Evolutionary conservation across 2,329 filamentous ascomycete genomes (phyloP).

Genomic region (Tolypocladium pustulatum): DNA sequence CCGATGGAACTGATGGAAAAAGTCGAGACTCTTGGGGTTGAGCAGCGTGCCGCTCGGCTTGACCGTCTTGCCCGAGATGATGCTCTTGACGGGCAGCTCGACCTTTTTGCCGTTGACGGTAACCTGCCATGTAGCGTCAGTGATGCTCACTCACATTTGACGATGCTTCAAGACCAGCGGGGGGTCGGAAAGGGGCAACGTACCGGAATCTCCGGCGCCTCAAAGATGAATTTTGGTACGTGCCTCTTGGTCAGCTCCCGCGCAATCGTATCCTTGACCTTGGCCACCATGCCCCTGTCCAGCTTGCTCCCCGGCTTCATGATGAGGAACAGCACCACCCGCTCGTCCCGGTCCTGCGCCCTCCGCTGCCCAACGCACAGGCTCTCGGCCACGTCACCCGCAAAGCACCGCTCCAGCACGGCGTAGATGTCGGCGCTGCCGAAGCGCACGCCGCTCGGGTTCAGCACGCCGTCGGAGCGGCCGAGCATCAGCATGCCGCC

Average conservation of each 20-base stretch:
- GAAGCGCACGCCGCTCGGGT: slow-evolving; percentile 69
- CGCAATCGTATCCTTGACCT: slow-evolving; percentile 55
- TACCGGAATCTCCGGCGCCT: slow-evolving; percentile 68
- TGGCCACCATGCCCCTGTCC: slow-evolving; percentile 39
- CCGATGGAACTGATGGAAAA: slow-evolving; percentile 61
- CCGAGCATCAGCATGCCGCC: slow-evolving; percentile 57
- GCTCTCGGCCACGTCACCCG: slow-evolving; percentile 54
- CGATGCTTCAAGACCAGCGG: no score
- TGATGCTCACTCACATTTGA: not conserved
- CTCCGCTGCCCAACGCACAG: slow-evolving; percentile 71
- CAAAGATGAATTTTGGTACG: slow-evolving; percentile 69
- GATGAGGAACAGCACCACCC: slow-evolving; percentile 43
- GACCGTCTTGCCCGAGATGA: slow-evolving; percentile 63
- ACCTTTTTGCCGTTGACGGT: slow-evolving; percentile 83
- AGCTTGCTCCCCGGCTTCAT: slow-evolving; percentile 48
- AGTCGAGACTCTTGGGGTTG: slow-evolving; percentile 67
- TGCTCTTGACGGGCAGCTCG: slow-evolving; percentile 74
- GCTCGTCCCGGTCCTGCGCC: slow-evolving; percentile 42
- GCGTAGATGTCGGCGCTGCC: slow-evolving; percentile 73
- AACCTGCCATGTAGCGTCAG: slow-evolving; percentile 38
- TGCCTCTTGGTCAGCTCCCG: slow-evolving; percentile 61
- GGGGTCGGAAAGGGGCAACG: not conserved
- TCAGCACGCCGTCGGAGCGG: slow-evolving; percentile 68
- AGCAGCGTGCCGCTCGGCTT: slow-evolving; percentile 67
- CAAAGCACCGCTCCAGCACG: slow-evolving; percentile 58